Evolutionary conservation across 768 basidiomycete species (phyloP), one percentile per base, ranked within the genome.

Genomic region (Vishniacozyma victoriae): DNA sequence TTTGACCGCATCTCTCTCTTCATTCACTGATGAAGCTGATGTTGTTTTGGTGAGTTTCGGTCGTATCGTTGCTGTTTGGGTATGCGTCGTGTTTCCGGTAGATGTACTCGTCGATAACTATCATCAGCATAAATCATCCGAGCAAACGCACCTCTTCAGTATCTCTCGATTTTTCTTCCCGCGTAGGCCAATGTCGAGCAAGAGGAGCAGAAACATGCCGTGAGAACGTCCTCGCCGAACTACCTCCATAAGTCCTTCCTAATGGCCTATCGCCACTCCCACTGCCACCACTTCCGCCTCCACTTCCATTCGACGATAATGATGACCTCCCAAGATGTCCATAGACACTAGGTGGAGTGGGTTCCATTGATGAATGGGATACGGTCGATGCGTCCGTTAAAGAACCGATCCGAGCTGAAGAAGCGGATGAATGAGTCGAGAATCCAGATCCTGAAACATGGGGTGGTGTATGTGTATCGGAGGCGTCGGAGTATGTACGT

Each of bases 321-420:
- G n/a, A n/a, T n/a, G n/a, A n/a, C n/a, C n/a, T n/a, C n/a, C n/a
- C n/a, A n/a, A n/a, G n/a, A n/a, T n/a, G n/a, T n/a, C n/a, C n/a
- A n/a, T n/a, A n/a, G n/a, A n/a, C n/a, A n/a, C n/a, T 24, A 16
- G 59, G 64, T 2, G 59, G 64, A 14, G 64, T 62, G 13, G 60
- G 60, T 2, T 54, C 53, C 18, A 60, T 37, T 0, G 53, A 50
- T 9, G 62, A 61, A 16, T 46, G 54, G 2, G 62, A 54, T 2
- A 48, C 50, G 12, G 62, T 59, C 1, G 65, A 67, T 9, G 59
- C 55, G 44, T 59, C 59, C 4, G 62, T 62, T 40, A 61, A 33
- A 5, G 54, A 53, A 4, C 54, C 19, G n/a, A 55, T 29, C 19
- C 56, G 55, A 4, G 41, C 52, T 1, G 59, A 60, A 11, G 60